Evolutionary conservation across 768 basidiomycete genomes (phyloP).

Genomic region (Rhodosporidiobolus odoratus): DNA sequence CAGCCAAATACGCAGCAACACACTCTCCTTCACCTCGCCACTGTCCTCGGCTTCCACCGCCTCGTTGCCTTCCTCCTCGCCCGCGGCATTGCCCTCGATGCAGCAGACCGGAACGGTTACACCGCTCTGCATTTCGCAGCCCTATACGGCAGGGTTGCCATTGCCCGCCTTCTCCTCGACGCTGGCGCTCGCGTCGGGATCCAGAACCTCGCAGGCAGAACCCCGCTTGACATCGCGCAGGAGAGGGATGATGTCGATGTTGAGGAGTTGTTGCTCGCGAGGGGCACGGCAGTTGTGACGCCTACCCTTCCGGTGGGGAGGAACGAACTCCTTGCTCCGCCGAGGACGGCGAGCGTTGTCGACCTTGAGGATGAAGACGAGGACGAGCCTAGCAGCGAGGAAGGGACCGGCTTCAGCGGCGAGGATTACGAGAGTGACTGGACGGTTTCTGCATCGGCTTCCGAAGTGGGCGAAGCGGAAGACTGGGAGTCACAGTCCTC

Average conservation of each 20-base stretch:
- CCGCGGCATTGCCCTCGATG: constrained; percentile 71
- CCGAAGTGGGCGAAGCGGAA: not conserved
- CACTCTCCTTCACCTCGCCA: constrained; percentile 80
- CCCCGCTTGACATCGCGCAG: constrained; percentile 48
- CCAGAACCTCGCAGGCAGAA: constrained; percentile 46
- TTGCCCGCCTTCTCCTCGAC: constrained; percentile 62
- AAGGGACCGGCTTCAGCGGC: too few relatives aligned
- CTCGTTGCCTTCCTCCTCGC: constrained; percentile 67
- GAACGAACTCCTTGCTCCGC: not conserved
- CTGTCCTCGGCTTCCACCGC: constrained; percentile 67
- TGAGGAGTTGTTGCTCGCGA: constrained; percentile 39
- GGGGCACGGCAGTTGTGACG: not conserved
- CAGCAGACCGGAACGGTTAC: constrained; percentile 79
- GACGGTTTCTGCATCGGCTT: too few relatives aligned
- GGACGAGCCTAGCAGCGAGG: not conserved
- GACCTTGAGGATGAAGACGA: not conserved
- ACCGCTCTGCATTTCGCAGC: constrained; percentile 85
- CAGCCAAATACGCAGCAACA: constrained; percentile 67
- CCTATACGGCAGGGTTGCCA: constrained; percentile 59
- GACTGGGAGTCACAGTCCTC: not conserved
- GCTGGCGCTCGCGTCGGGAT: constrained; percentile 65
- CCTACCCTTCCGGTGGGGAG: not conserved
- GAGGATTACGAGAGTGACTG: not conserved
- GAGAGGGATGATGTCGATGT: constrained; percentile 46
- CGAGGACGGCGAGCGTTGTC: not conserved